Conservation (phyloP, 371 early-diverging fungal species). For the Rhizopus arrhizus region DNA sequence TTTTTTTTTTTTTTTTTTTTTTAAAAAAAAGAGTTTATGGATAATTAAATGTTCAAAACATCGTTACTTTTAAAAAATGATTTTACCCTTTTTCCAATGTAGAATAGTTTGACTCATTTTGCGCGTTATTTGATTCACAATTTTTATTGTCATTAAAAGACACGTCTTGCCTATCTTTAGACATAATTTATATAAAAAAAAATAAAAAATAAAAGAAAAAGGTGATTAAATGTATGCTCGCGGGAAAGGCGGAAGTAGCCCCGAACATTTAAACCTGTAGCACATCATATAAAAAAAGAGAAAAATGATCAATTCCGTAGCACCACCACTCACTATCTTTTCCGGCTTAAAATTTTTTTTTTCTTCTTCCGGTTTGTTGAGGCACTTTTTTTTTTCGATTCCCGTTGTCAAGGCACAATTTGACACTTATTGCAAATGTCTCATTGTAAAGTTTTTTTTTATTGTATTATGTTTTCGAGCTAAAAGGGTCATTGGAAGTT, state of each 20-base stretch:
- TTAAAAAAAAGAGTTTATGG: too few relatives aligned
- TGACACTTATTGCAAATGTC: neutral
- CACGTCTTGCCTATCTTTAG: neutral
- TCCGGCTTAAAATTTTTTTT: neutral
- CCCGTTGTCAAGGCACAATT: neutral
- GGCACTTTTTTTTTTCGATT: neutral
- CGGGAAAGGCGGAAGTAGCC: slow-evolving; percentile 7
- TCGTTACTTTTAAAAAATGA: neutral
- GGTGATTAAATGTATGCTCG: neutral
- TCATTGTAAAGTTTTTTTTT: neutral
- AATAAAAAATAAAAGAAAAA: neutral
- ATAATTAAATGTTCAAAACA: neutral
- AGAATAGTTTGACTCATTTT: too few relatives aligned
- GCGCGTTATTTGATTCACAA: too few relatives aligned
- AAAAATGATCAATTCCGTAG: slow-evolving; percentile 2
- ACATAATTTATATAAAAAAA: neutral
- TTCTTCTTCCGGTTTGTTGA: neutral
- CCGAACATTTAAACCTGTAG: slow-evolving; percentile 2
- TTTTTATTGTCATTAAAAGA: neutral
- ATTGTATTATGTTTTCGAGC: neutral
- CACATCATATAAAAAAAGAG: neutral
- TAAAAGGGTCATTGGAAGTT: neutral
- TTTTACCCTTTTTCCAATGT: too few relatives aligned
- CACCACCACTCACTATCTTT: neutral
- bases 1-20: too few relatives aligned